Base-by-base conservation (phyloP, 805 yeast genomes). In the Kazachstania viticola region DNA sequence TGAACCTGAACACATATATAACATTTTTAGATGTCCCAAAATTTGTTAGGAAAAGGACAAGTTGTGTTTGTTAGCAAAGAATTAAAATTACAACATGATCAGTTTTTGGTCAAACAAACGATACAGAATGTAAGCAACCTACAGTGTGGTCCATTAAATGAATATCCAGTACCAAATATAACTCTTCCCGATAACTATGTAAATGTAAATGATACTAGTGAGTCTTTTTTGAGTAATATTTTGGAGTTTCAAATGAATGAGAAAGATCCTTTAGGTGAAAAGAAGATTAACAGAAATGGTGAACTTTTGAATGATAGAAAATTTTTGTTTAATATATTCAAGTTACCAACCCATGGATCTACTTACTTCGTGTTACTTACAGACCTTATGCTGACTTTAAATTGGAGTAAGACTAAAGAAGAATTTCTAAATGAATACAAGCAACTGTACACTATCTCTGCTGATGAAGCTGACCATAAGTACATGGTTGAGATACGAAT, bases 211-310 rank as follows among this genome's bases (percentile, higher is more conserved):
- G n/a, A n/a, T n/a, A n/a, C n/a, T n/a, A n/a, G n/a, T n/a, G n/a
- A n/a, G n/a, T n/a, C n/a, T n/a, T n/a, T n/a, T n/a, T 8, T 19
- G 21, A 7, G 9, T 19, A 19, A 19, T 19, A 19, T 19, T 7
- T 9, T 36, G 13, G 44, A 41, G 9, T 49, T 44, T 25, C 37
- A 35, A 4, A 37, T 46, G 40, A 29, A 30, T n/a, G 35, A 35
- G 14, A 43, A 33, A n/a, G 73, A 69, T 37, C 47, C 53, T n/a
- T 44, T 44, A 14, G 75, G 75, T 14, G 75, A 70, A 32, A 35
- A 44, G 16, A 69, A 70, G 35, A 49, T 70, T 3, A 49, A 61
- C 6, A 40, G 41, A 9, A 52, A 54, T 31, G 74, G 74, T 0
- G 41, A 43, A 27, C 38, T 66, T 9, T 13, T 21, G 4, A 65